Conservation (phyloP, 1,284 basidiomycete genomes). For the Microbotryum intermedium region DNA sequence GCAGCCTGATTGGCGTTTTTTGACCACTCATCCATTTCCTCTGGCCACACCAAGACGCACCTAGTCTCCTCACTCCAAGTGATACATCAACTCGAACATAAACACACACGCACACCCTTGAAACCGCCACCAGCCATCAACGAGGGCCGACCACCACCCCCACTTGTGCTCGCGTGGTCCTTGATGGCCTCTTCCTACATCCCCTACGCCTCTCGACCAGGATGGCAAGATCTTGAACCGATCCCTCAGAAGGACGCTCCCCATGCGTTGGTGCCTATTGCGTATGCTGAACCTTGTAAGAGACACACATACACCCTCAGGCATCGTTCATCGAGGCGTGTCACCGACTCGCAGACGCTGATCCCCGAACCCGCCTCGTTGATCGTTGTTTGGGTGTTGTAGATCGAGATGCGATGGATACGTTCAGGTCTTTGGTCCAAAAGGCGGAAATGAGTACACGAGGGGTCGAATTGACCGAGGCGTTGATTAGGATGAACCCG, state of each 20-base stretch:
- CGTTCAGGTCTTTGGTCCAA: slow-evolving; percentile 75
- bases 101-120: not conserved
- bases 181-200: slow-evolving; percentile 23
- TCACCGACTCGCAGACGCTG: not conserved
- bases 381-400: not conserved
- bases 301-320: not conserved
- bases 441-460: slow-evolving; percentile 65
- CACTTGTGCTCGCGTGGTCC: not conserved
- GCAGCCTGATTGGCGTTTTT: no score
- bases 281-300: slow-evolving; percentile 78
- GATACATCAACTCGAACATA: not conserved
- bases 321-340: no score
- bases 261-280: slow-evolving; percentile 74
- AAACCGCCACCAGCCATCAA: no score
- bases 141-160: no score
- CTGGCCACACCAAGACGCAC: no score
- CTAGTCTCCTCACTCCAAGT: no score
- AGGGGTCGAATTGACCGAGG: slow-evolving; percentile 74
- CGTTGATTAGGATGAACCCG: slow-evolving; percentile 75
- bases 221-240: slow-evolving; percentile 72
- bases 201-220: slow-evolving; percentile 55
- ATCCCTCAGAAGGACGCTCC: slow-evolving; percentile 69
- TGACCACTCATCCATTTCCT: no score
- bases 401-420: slow-evolving; percentile 88
- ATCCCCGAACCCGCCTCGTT: not conserved